phyloP scores from a whole-genome alignment of 2,329 filamentous ascomycete genomes.

The Emmonsiellopsis sp. region DNA sequence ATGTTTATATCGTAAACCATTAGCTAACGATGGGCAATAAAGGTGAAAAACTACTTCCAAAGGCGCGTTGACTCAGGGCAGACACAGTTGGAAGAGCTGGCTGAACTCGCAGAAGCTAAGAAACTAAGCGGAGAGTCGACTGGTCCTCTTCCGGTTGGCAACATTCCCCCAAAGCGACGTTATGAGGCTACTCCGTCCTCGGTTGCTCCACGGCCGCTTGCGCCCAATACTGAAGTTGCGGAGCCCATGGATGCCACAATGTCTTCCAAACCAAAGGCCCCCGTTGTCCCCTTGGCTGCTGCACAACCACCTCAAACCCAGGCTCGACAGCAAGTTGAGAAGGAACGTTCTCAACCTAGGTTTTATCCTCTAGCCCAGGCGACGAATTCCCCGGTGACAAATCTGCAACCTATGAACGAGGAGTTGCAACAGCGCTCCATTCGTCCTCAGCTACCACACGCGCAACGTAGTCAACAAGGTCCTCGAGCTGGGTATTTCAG shows the following conservation, averaged over 20 bases:
- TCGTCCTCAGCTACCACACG: constrained; percentile 22
- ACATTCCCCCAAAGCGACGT: constrained; percentile 38
- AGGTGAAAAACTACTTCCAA: constrained; percentile 44
- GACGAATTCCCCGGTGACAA: constrained; percentile 18
- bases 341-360: constrained; percentile 25
- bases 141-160: constrained; percentile 35
- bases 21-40: neutral
- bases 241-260: constrained; percentile 24
- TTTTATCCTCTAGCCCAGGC: constrained; percentile 34
- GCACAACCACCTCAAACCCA: constrained; percentile 25
- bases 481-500: constrained; percentile 37
- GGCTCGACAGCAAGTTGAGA: constrained; percentile 24
- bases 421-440: constrained; percentile 24
- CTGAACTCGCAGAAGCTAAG: constrained; percentile 35
- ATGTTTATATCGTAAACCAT: neutral
- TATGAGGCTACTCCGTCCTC: constrained; percentile 38
- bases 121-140: constrained; percentile 37
- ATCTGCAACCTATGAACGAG: constrained; percentile 22
- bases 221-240: constrained; percentile 32
- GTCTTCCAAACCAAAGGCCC: constrained; percentile 23
- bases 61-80: constrained; percentile 36
- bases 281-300: constrained; percentile 17
- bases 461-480: constrained; percentile 28
- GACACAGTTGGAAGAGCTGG: constrained; percentile 35
- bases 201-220: constrained; percentile 33